These are phyloP conservation scores for Tetracladium maxilliforme DNA, from an alignment of 2,329 filamentous ascomycete species.

Conservation along the genomic window DNA sequence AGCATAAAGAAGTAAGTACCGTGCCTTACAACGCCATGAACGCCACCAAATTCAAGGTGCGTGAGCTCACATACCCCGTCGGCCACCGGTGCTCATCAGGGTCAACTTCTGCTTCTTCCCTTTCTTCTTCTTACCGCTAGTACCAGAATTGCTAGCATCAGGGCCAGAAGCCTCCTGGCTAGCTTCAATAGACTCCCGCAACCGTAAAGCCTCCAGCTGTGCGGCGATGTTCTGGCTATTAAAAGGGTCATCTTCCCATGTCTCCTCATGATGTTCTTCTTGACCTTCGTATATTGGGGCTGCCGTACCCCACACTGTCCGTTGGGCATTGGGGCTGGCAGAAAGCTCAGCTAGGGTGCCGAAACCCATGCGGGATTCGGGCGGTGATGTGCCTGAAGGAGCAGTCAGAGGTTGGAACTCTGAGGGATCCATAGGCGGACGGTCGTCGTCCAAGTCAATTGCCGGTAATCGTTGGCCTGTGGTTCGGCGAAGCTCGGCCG, in stretches of 20 bases:
- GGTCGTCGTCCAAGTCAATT: constrained; percentile 40
- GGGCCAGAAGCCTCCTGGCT: constrained; percentile 15
- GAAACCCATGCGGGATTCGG: constrained; percentile 45
- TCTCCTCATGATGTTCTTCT: constrained; percentile 13
- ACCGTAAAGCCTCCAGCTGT: constrained; percentile 4
- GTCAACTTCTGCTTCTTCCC: constrained; percentile 63
- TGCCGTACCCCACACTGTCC: constrained; percentile 88
- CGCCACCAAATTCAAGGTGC: too few relatives aligned
- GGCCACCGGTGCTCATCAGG: constrained; percentile 60
- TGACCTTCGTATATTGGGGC: constrained; percentile 40
- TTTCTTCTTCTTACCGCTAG: constrained; percentile 49
- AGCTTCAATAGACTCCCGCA: constrained; percentile 8
- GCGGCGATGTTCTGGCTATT: constrained; percentile 11
- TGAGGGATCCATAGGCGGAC: constrained; percentile 42
- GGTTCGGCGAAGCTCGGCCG: constrained; percentile 29
- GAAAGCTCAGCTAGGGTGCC: constrained; percentile 61
- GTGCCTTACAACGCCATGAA: too few relatives aligned
- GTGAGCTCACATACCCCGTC: too few relatives aligned
- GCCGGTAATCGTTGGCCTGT: constrained; percentile 22
- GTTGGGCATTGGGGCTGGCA: constrained; percentile 60
- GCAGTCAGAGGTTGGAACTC: constrained; percentile 24
- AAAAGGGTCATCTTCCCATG: constrained; percentile 41
- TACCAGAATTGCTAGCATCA: constrained; percentile 3
- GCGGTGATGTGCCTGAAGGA: constrained; percentile 35
- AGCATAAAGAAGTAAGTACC: too few relatives aligned